Evolutionary conservation across 352 stramenopile genomes (phyloP).

Genomic region (Globisporangium polare): DNA sequence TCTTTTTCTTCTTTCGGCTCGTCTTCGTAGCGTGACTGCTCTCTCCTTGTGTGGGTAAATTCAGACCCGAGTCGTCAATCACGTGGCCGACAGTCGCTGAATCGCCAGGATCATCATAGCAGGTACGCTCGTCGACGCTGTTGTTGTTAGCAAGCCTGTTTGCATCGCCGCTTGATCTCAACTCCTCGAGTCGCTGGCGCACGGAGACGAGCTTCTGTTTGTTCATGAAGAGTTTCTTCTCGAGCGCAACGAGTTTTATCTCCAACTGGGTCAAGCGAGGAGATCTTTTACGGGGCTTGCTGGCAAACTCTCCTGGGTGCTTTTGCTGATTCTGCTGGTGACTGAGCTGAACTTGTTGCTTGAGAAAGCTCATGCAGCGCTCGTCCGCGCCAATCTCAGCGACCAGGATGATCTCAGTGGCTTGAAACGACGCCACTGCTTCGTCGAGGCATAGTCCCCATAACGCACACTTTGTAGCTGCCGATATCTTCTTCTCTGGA

Average conservation of each 20-base stretch:
- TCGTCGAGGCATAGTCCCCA: background rate
- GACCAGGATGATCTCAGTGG: conserved; percentile 29
- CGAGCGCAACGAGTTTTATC: background rate
- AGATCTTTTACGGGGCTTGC: background rate
- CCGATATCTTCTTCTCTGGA: background rate
- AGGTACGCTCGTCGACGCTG: background rate
- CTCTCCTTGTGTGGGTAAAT: background rate
- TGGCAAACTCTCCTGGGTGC: background rate
- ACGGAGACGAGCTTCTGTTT: conserved; percentile 3
- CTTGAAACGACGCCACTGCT: conserved; percentile 27
- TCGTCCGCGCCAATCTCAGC: conserved; percentile 41
- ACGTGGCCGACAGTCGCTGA: background rate
- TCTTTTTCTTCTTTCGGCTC: background rate
- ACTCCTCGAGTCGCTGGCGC: background rate
- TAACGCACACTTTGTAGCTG: background rate
- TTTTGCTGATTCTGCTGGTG: background rate
- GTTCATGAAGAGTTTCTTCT: conserved; percentile 2
- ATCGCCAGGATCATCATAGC: background rate
- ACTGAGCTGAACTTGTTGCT: conserved; percentile 15
- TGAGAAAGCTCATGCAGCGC: conserved; percentile 27
- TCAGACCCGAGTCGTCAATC: background rate
- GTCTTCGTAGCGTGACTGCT: background rate
- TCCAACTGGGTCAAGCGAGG: background rate
- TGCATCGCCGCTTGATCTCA: background rate
- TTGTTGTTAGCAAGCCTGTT: background rate